phyloP scores from a whole-genome alignment of 2,329 filamentous ascomycete species.

The Cercospora sp. region DNA sequence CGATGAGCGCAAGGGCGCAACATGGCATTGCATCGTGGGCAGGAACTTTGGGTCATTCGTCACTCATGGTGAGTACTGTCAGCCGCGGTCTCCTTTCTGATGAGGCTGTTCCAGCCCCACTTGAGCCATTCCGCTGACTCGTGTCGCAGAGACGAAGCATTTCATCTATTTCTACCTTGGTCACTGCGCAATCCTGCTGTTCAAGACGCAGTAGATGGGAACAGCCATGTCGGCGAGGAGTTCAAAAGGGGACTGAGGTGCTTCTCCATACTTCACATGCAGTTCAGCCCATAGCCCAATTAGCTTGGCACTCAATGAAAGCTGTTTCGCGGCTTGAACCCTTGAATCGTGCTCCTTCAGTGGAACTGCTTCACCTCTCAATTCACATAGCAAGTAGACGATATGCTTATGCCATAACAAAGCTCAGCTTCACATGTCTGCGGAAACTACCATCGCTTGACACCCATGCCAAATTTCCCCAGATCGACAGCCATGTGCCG shows the following conservation, averaged over 20 bases:
- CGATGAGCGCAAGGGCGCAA: constrained; percentile 93
- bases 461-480: constrained; percentile 5
- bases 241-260: background rate
- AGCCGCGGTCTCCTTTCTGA: background rate
- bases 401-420: background rate
- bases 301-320: background rate
- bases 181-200: constrained; percentile 95
- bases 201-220: constrained; percentile 84
- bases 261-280: background rate
- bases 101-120: background rate
- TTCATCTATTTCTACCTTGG: constrained; percentile 99
- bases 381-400: background rate
- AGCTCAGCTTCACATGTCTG: background rate
- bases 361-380: background rate
- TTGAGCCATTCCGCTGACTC: background rate
- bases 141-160: constrained; percentile 84
- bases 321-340: background rate
- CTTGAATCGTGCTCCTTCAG: background rate
- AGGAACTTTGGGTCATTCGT: constrained; percentile 99
- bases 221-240: background rate
- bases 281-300: background rate
- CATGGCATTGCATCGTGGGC: constrained; percentile 99
- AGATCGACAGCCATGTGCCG: constrained; percentile 8
- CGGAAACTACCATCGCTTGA: background rate
- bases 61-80: constrained; percentile 72